These are phyloP conservation scores for Talaromyces borbonicus DNA, from an alignment of 495 filamentous ascomycete species.

Conservation along the genomic window DNA sequence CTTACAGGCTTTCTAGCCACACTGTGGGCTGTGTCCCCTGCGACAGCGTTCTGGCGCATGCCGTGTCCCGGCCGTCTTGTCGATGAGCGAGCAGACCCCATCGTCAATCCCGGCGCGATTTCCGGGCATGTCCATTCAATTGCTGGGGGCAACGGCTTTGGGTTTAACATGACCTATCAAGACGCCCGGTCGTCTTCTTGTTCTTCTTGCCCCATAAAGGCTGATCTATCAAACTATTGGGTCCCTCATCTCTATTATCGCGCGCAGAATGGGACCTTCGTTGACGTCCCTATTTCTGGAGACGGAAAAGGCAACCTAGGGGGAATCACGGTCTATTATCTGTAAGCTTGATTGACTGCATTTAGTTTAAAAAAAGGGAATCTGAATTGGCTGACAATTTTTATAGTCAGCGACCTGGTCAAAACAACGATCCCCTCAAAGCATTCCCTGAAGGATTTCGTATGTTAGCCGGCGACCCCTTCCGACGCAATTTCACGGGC, in stretches of 20 bases:
- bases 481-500: constrained; percentile 12
- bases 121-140: constrained; percentile 67
- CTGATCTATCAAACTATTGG: constrained; percentile 75
- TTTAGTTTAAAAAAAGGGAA: background rate
- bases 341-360: constrained; percentile 30
- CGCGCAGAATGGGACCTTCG: constrained; percentile 53
- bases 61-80: constrained; percentile 8
- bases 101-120: constrained; percentile 47
- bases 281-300: constrained; percentile 6
- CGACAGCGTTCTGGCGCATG: constrained; percentile 7
- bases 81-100: constrained; percentile 45
- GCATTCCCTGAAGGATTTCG: constrained; percentile 64
- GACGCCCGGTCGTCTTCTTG: constrained; percentile 50
- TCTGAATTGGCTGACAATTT: background rate
- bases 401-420: constrained; percentile 45
- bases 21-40: background rate
- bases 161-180: constrained; percentile 49
- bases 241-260: constrained; percentile 59
- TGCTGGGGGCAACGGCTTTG: constrained; percentile 66
- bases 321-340: constrained; percentile 58
- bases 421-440: constrained; percentile 47
- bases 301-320: constrained; percentile 10
- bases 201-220: constrained; percentile 52
- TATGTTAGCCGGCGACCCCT: constrained; percentile 60
- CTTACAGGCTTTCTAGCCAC: constrained; percentile 2